Percentiles rank a stretch among this genome's conserved stretches.
Evolutionary conservation across 768 basidiomycete genomes (phyloP).

Genomic region (Lentinula sp.): DNA sequence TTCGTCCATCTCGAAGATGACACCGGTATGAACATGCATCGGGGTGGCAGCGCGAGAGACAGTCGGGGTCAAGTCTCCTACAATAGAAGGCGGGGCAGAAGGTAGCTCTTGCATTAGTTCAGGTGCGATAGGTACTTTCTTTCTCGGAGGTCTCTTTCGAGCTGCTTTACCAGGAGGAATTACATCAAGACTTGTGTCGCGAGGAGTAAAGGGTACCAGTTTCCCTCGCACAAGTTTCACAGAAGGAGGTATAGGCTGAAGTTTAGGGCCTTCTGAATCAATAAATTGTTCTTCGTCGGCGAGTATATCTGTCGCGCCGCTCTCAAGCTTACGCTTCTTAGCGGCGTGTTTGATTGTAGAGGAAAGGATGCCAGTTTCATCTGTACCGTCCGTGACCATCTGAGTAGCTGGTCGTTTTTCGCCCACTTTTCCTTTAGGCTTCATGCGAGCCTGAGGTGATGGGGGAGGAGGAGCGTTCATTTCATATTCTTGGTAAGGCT

Average conservation of each 20-base stretch:
- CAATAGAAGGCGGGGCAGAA: conserved; percentile 48
- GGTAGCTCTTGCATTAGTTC: conserved; percentile 47
- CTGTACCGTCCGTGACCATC: conserved; percentile 51
- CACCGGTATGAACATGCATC: conserved; percentile 44
- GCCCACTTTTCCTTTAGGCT: conserved; percentile 33
- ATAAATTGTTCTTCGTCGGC: conserved; percentile 45
- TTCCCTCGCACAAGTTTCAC: not conserved
- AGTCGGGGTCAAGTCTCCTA: conserved; percentile 67
- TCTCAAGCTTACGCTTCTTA: conserved; percentile 63
- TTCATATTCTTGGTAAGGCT: not conserved
- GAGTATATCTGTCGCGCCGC: conserved; percentile 21
- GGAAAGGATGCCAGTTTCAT: conserved; percentile 43
- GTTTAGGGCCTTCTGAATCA: conserved; percentile 24
- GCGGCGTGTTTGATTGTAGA: conserved; percentile 34
- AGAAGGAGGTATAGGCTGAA: not conserved
- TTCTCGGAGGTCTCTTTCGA: conserved; percentile 54
- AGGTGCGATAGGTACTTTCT: conserved; percentile 47
- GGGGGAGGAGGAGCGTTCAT: conserved; percentile 1
- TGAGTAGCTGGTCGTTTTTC: conserved; percentile 48
- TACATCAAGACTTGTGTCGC: conserved; percentile 58
- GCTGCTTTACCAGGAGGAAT: conserved; percentile 39
- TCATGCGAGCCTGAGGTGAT: conserved; percentile 21
- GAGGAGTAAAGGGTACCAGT: conserved; percentile 17
- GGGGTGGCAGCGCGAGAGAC: conserved; percentile 72
- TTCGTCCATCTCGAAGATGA: conserved; percentile 71